Percentiles rank a stretch among this genome's conserved stretches.
These are phyloP conservation scores for Pseudomonodictys pantanalensis DNA, from an alignment of 495 filamentous ascomycete species.

Conservation along the genomic window DNA sequence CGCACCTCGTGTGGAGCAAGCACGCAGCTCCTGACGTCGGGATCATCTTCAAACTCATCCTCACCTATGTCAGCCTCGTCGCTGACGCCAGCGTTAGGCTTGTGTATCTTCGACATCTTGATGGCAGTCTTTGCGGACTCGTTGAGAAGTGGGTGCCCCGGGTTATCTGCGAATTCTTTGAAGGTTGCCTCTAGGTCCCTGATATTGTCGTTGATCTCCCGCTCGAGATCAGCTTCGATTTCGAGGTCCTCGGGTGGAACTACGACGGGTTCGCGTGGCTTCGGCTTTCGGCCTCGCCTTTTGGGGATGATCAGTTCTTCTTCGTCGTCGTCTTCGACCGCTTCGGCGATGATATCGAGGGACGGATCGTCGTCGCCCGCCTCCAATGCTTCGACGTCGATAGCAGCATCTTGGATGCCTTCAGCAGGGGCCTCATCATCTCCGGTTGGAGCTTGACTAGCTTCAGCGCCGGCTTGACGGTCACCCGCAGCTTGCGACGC, in stretches of 20 bases:
- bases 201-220: slow-evolving; percentile 33
- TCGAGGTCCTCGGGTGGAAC: slow-evolving; percentile 39
- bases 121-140: background rate
- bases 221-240: slow-evolving; percentile 37
- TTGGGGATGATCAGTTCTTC: slow-evolving; percentile 3
- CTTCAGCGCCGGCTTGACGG: too few species aligned
- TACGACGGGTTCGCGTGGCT: slow-evolving; percentile 24
- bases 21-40: slow-evolving; percentile 75
- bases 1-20: slow-evolving; percentile 66
- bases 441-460: background rate
- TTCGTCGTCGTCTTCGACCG: slow-evolving; percentile 11
- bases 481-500: too few species aligned
- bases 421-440: background rate
- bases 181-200: slow-evolving; percentile 14
- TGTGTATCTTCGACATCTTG: slow-evolving; percentile 8
- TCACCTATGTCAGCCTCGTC: slow-evolving; percentile 58
- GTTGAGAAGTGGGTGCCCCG: background rate
- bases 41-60: slow-evolving; percentile 80
- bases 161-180: slow-evolving; percentile 12
- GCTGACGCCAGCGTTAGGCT: slow-evolving; percentile 8
- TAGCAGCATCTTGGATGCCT: slow-evolving; percentile 14
- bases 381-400: slow-evolving; percentile 41
- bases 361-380: slow-evolving; percentile 21
- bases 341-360: slow-evolving; percentile 11
- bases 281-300: slow-evolving; percentile 14